A percentile compares a stretch with the other conserved stretches of the same genome.
Evolutionary conservation across 768 basidiomycete species (phyloP).

Genomic region (Coprinopsis sp.): DNA sequence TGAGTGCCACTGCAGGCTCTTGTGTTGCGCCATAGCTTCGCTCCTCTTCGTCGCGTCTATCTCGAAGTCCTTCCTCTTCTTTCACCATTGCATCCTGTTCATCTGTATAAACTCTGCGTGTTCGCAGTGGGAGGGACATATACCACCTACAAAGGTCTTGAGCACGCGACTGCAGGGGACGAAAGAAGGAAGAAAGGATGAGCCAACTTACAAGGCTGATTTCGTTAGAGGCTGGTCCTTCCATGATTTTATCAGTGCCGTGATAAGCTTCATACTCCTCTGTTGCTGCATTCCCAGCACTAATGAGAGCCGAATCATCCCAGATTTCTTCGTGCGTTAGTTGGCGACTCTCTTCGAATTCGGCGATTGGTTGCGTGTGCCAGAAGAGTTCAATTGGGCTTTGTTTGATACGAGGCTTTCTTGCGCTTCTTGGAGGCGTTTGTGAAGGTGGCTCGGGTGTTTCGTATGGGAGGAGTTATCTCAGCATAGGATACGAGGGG

Average conservation of each 20-base stretch:
- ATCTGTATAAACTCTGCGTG: neutral
- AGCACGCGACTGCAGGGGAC: neutral
- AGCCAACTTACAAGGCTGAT: constrained; percentile 59
- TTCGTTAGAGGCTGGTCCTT: constrained; percentile 65
- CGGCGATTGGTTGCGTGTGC: too few relatives aligned
- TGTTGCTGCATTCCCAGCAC: constrained; percentile 81
- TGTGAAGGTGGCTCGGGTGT: too few relatives aligned
- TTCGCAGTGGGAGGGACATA: constrained; percentile 42
- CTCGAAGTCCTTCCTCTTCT: constrained; percentile 1
- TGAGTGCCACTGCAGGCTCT: neutral
- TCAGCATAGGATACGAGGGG: too few relatives aligned
- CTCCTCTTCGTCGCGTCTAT: constrained; percentile 24
- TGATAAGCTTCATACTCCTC: constrained; percentile 76
- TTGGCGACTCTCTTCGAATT: constrained; percentile 55
- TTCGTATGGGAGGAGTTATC: too few relatives aligned
- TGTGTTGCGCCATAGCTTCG: constrained; percentile 30
- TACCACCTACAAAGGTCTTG: constrained; percentile 57
- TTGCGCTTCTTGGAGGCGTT: too few relatives aligned
- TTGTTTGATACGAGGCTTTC: too few relatives aligned
- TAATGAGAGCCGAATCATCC: constrained; percentile 80
- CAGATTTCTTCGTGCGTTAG: constrained; percentile 74
- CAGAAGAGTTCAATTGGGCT: too few relatives aligned
- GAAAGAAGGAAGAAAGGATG: neutral
- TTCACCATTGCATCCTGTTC: neutral
- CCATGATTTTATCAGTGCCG: constrained; percentile 68